Conservation (phyloP, 2,329 filamentous ascomycete species). For the Penicillium thymicola region DNA sequence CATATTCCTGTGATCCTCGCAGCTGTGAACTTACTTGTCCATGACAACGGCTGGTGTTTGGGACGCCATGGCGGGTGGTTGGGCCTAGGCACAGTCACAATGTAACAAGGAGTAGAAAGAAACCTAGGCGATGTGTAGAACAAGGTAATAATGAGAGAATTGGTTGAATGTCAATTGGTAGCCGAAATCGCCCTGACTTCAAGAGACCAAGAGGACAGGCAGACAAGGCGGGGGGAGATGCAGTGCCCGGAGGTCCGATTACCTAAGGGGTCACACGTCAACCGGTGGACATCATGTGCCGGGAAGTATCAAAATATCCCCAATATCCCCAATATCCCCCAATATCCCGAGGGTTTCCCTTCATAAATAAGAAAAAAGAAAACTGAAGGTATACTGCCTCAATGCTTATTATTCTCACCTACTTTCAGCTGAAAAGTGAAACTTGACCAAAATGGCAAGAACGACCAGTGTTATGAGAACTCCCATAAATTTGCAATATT, state of each 20-base stretch:
- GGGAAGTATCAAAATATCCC: background rate
- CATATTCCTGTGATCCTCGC: constrained; percentile 13
- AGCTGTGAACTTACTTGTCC: constrained; percentile 82
- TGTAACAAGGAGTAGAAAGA: background rate
- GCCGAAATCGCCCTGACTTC: constrained; percentile 2
- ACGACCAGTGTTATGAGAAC: background rate
- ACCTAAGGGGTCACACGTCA: constrained; percentile 14
- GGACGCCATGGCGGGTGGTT: constrained; percentile 68
- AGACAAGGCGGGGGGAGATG: constrained; percentile 26
- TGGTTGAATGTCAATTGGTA: constrained; percentile 7
- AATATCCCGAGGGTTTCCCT: background rate
- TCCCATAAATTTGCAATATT: background rate
- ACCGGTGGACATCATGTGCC: constrained; percentile 12
- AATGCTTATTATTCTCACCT: too few species aligned
- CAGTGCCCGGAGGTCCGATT: constrained; percentile 14
- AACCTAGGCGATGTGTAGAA: background rate
- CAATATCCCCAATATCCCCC: background rate
- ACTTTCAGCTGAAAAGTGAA: background rate
- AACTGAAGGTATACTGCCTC: background rate
- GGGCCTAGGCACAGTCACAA: constrained; percentile 5
- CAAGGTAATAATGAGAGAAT: background rate
- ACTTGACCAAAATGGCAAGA: constrained; percentile 3
- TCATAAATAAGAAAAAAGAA: background rate
- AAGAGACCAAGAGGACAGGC: constrained; percentile 22
- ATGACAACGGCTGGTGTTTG: constrained; percentile 99